Conservation (phyloP, 2,329 filamentous ascomycete species). For the Fusarium irregulare region DNA sequence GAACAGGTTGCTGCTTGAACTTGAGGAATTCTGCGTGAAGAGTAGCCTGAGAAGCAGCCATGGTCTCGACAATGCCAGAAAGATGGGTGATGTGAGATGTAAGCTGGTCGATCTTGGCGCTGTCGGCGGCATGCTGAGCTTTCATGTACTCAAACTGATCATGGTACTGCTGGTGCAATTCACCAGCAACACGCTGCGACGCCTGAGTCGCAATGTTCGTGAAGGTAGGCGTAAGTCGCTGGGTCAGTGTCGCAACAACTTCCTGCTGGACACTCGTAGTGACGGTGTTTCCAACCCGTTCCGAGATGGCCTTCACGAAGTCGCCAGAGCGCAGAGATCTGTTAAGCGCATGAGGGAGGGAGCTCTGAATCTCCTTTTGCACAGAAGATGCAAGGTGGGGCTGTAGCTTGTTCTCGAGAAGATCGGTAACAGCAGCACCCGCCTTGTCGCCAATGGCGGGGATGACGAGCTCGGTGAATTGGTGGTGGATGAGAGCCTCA, state of each 20-base stretch:
- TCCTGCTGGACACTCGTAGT: conserved; percentile 76
- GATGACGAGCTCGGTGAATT: conserved; percentile 80
- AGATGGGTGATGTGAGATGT: conserved; percentile 73
- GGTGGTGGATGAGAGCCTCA: conserved; percentile 77
- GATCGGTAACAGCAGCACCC: conserved; percentile 74
- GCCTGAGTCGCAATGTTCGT: conserved; percentile 72
- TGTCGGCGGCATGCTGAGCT: conserved; percentile 62
- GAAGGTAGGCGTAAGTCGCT: conserved; percentile 74
- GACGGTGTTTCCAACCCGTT: conserved; percentile 76
- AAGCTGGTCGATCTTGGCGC: conserved; percentile 78
- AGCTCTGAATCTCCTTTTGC: conserved; percentile 77
- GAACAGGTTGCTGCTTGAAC: conserved; percentile 62
- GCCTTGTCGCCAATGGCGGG: conserved; percentile 78
- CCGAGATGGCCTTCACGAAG: conserved; percentile 74
- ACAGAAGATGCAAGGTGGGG: conserved; percentile 73
- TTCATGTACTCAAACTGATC: conserved; percentile 64
- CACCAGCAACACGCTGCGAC: conserved; percentile 73
- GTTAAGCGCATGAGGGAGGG: conserved; percentile 72
- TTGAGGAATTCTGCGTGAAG: conserved; percentile 74
- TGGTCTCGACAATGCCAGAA: conserved; percentile 74
- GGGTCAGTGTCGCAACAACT: conserved; percentile 69
- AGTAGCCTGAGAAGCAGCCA: conserved; percentile 75
- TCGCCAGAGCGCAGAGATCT: conserved; percentile 75
- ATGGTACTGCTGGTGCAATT: conserved; percentile 72
- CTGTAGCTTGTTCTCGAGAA: conserved; percentile 75